Evolutionary conservation across 2,329 filamentous ascomycete genomes (phyloP), one percentile per base, ranked within the genome.

Genomic region (Fusarium poae): DNA sequence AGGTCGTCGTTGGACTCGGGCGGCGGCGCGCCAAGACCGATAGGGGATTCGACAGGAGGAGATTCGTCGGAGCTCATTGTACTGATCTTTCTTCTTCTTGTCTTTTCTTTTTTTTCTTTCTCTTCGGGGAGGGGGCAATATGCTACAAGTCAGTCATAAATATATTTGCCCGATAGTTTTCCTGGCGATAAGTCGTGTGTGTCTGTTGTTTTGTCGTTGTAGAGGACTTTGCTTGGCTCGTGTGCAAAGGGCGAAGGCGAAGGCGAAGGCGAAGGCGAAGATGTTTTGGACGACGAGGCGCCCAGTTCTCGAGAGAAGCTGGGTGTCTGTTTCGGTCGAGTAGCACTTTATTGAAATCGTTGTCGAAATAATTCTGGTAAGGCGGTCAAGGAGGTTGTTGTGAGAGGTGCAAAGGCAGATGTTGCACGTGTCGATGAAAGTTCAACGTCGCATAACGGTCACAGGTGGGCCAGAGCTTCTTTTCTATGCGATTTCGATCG

Each of bases 21-120:
- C 11, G 35, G 35, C n/a, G 35, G n/a, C 51, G 69, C 75, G 40
- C 73, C 59, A 52, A 71, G 70, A 58, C 69, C 62, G 55, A 45
- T 54, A 44, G 57, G 35, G n/a, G 35, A 39, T 13, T 39, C 35
- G n/a, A 15, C n/a, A 37, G n/a, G 63, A 60, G 57, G 65, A 48
- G 62, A 65, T 53, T 76, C 77, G 45, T 77, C 72, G 59, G 67
- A 71, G 60, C 70, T 77, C 77, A 79, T 78, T 44, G 42, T 65
- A 40, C 45, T 59, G 30, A 32, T 39, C 20, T 30, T 43, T 43
- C 40, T 27, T 16, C 16, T 43, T 43, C 21, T 43, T 25, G 18
- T 43, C 8, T 43, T 43, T 23, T n/a, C n/a, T n/a, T n/a, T n/a
- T n/a, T n/a, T 25, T 25, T 43, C 8, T 43, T 43, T 23, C 18